These are phyloP conservation scores for Senna tora DNA, from an alignment of 306 rosid genomes.

Conservation along the genomic window DNA sequence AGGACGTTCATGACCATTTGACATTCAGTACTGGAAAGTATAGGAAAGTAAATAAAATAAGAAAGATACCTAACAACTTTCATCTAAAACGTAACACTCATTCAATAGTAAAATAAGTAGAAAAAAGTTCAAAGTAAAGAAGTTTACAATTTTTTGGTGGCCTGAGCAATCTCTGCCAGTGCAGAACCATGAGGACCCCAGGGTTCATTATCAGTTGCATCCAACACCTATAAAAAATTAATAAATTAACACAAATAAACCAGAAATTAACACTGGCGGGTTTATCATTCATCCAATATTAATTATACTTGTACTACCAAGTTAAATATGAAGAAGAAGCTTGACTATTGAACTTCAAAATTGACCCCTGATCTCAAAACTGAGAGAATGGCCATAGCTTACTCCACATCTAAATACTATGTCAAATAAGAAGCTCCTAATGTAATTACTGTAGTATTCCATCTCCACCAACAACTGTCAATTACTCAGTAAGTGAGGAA, in stretches of 20 bases:
- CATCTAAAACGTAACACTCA: background rate
- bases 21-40: constrained; percentile 81
- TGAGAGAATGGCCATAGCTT: constrained; percentile 14
- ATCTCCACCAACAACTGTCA: background rate
- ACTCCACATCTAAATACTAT: constrained; percentile 4
- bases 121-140: background rate
- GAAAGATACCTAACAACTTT: constrained; percentile 26
- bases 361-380: constrained; percentile 5
- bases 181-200: constrained; percentile 99
- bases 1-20: constrained; percentile 98
- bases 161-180: constrained; percentile 87
- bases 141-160: constrained; percentile 89
- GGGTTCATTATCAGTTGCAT: constrained; percentile 98
- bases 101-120: constrained; percentile 12
- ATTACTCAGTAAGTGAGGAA: constrained; percentile 2
- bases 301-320: background rate
- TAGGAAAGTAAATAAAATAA: constrained; percentile 40
- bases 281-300: background rate
- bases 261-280: background rate
- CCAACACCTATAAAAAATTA: constrained; percentile 67
- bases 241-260: constrained; percentile 4
- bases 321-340: background rate
- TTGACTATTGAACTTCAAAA: background rate
- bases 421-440: background rate
- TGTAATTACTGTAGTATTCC: background rate